These are phyloP conservation scores for Zygotorulaspora danielsina DNA, from an alignment of 805 yeast species.

Conservation along the genomic window DNA sequence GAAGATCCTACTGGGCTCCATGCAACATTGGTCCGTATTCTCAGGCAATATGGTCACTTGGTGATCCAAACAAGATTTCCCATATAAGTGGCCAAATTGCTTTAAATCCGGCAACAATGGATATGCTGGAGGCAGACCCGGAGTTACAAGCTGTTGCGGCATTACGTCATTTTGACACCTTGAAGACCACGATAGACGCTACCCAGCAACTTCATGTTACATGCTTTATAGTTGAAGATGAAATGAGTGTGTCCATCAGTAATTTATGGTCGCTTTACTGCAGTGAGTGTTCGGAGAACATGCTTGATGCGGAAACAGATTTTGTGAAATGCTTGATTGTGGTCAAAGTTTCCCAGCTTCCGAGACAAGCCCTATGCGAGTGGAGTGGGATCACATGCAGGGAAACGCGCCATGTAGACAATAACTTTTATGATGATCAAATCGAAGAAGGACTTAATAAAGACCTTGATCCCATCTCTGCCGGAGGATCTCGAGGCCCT, in stretches of 20 bases:
- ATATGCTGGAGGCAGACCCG: constrained; percentile 33
- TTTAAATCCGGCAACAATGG: constrained; percentile 68
- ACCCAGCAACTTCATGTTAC: constrained; percentile 44
- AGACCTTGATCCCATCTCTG: not conserved
- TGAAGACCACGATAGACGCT: constrained; percentile 52
- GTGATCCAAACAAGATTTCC: constrained; percentile 49
- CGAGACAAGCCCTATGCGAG: constrained; percentile 62
- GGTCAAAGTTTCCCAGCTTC: constrained; percentile 54
- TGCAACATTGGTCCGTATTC: constrained; percentile 98
- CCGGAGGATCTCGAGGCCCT: not conserved
- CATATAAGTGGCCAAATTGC: constrained; percentile 90
- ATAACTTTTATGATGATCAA: constrained; percentile 41
- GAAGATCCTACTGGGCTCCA: constrained; percentile 97
- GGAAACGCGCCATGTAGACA: constrained; percentile 18
- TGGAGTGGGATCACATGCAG: constrained; percentile 66
- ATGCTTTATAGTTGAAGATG: constrained; percentile 48
- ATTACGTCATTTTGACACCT: constrained; percentile 68
- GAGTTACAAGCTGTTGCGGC: constrained; percentile 47
- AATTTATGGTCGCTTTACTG: constrained; percentile 47
- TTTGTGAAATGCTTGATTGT: constrained; percentile 40
- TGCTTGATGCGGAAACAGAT: constrained; percentile 27
- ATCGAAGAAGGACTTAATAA: constrained; percentile 37
- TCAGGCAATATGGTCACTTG: constrained; percentile 54
- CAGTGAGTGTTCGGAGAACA: constrained; percentile 21
- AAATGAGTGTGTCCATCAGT: constrained; percentile 33